Percentiles rank a stretch among this genome's conserved stretches.
Conservation (phyloP, 176 grass and related monocot genomes). For the Poa pratensis region DNA sequence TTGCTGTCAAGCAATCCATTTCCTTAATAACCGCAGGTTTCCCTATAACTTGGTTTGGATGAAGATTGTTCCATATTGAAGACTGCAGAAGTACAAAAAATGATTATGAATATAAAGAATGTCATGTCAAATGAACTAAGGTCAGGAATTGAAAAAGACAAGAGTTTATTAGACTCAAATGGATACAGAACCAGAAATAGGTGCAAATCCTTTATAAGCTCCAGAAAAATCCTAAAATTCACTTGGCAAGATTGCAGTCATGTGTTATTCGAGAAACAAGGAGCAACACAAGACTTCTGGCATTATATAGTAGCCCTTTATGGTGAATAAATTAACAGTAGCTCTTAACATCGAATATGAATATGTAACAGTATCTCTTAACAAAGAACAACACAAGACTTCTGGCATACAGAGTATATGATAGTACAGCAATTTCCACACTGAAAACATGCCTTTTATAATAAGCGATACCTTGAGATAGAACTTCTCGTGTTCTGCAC, state of each 20-base stretch:
- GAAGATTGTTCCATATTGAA: conserved; percentile 92
- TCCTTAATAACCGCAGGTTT: conserved; percentile 81
- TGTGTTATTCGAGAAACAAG: conserved; percentile 15
- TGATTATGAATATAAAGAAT: neutral
- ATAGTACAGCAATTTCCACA: neutral
- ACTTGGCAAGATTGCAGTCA: neutral
- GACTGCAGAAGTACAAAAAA: conserved; percentile 57
- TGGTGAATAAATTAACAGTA: neutral
- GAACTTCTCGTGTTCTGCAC: conserved; percentile 88
- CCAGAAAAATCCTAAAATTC: neutral
- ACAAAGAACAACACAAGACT: too few relatives aligned
- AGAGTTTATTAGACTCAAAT: neutral
- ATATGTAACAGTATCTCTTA: too few relatives aligned
- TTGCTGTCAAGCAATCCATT: conserved; percentile 93
- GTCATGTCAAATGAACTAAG: neutral
- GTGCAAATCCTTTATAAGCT: neutral
- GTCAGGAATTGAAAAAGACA: neutral
- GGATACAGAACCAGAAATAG: neutral
- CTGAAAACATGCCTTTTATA: neutral
- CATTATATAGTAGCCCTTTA: neutral
- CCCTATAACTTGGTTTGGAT: conserved; percentile 87
- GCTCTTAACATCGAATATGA: neutral
- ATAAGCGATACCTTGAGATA: conserved; percentile 71
- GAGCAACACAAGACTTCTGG: too few relatives aligned
- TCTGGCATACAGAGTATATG: too few relatives aligned